These are phyloP conservation scores for Suillus lakei DNA, from an alignment of 768 basidiomycete genomes.

Conservation along the genomic window DNA sequence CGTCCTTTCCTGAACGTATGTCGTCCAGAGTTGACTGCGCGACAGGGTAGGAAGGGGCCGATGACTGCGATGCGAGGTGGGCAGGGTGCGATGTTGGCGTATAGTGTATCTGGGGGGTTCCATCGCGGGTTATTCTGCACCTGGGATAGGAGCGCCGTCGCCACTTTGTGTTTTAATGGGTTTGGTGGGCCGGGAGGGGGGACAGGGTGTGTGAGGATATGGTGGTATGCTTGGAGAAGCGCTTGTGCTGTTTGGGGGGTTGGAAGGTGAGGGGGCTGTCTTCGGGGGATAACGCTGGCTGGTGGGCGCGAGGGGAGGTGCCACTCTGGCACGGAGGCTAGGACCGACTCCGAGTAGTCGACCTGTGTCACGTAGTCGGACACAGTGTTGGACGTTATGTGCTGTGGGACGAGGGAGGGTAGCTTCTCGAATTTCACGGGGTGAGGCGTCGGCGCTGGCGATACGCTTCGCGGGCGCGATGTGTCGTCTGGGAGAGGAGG, in stretches of 20 bases:
- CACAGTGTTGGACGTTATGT: constrained; percentile 45
- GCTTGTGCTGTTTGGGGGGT: constrained; percentile 67
- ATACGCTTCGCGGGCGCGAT: constrained; percentile 30
- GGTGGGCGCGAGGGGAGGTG: constrained; percentile 60
- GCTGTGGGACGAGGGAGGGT: constrained; percentile 49
- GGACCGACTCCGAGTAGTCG: constrained; percentile 75
- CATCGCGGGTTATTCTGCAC: constrained; percentile 63
- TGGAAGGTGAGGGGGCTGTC: constrained; percentile 37
- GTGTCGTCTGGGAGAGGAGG: constrained; percentile 39
- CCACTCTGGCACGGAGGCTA: constrained; percentile 68
- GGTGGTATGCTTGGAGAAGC: constrained; percentile 72
- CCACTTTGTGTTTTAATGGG: constrained; percentile 74
- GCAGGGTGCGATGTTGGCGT: constrained; percentile 60
- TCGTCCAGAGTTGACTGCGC: constrained; percentile 39
- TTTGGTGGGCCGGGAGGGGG: constrained; percentile 54
- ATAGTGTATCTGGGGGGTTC: constrained; percentile 72
- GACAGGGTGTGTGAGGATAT: constrained; percentile 75
- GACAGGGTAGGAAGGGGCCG: constrained; percentile 70
- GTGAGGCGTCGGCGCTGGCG: constrained; percentile 43
- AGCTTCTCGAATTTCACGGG: constrained; percentile 37
- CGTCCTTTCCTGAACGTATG: constrained; percentile 46
- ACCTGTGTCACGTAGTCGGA: constrained; percentile 76
- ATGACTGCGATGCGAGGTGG: constrained; percentile 66
- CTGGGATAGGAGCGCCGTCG: constrained; percentile 67
- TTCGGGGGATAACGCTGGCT: constrained; percentile 22